Evolutionary conservation across 768 basidiomycete genomes (phyloP).

Genomic region (Tylopilus sp.): DNA sequence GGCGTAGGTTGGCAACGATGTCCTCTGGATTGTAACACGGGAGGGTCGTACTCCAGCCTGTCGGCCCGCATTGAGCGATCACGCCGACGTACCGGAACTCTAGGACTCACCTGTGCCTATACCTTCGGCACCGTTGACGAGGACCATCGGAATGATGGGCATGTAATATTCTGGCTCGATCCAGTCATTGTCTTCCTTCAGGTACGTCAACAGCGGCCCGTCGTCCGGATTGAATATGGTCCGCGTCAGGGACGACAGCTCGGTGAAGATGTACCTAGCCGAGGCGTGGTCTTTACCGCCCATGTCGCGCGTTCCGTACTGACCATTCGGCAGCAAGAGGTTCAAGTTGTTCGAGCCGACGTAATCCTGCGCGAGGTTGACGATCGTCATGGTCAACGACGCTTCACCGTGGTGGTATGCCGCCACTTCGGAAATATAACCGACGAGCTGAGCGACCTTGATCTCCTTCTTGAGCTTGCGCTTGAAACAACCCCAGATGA

Average conservation of each 20-base stretch:
- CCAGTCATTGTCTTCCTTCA: constrained; percentile 77
- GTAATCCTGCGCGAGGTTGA: constrained; percentile 90
- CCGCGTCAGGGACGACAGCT: constrained; percentile 69
- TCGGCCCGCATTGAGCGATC: not conserved
- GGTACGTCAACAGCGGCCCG: constrained; percentile 78
- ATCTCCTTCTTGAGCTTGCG: constrained; percentile 88
- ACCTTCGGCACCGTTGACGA: constrained; percentile 94
- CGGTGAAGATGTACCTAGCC: constrained; percentile 93
- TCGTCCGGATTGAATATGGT: constrained; percentile 79
- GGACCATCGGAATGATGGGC: constrained; percentile 82
- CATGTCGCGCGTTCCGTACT: constrained; percentile 90
- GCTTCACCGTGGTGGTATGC: constrained; percentile 97
- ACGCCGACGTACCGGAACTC: not conserved
- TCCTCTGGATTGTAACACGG: constrained; percentile 92
- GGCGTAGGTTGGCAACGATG: constrained; percentile 82
- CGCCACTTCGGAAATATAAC: constrained; percentile 91
- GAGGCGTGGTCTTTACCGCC: constrained; percentile 98
- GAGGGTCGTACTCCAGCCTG: constrained; percentile 93
- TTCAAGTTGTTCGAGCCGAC: constrained; percentile 97
- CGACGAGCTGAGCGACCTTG: constrained; percentile 95
- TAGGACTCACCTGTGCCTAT: constrained; percentile 82
- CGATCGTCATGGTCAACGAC: constrained; percentile 83
- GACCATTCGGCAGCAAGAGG: constrained; percentile 82
- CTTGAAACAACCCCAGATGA: constrained; percentile 95
- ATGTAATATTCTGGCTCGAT: constrained; percentile 97